Evolutionary conservation across 108 stramenopile species (phyloP).

Genomic region (Asterionellopsis glacialis): DNA sequence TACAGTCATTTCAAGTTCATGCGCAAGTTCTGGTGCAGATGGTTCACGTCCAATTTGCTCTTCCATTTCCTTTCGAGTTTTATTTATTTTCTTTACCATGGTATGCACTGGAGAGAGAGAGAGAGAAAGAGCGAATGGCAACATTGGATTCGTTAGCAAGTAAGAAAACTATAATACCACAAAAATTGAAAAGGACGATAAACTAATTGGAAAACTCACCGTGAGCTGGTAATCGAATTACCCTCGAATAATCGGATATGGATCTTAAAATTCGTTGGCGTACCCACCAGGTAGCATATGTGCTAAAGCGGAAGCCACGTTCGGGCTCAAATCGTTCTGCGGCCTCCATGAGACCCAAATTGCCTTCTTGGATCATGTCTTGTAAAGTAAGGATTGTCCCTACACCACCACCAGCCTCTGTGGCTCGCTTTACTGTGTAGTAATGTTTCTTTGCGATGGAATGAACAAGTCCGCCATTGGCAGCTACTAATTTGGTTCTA

Average conservation of each 20-base stretch:
- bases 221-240: slow-evolving; percentile 88
- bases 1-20: slow-evolving; percentile 55
- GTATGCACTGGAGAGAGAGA: slow-evolving; percentile 55
- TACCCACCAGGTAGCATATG: slow-evolving; percentile 94
- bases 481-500: slow-evolving; percentile 46
- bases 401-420: slow-evolving; percentile 45
- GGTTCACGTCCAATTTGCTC: slow-evolving; percentile 62
- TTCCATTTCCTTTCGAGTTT: slow-evolving; percentile 43
- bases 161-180: no score
- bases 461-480: slow-evolving; percentile 79
- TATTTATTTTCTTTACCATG: slow-evolving; percentile 59
- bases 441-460: slow-evolving; percentile 67
- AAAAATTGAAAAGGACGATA: neutral
- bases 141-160: neutral
- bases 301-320: slow-evolving; percentile 80
- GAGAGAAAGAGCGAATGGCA: slow-evolving; percentile 21
- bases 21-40: slow-evolving; percentile 66
- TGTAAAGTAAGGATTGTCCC: slow-evolving; percentile 70
- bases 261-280: slow-evolving; percentile 84
- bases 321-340: slow-evolving; percentile 90
- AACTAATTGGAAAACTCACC: slow-evolving; percentile 18
- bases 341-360: slow-evolving; percentile 88
- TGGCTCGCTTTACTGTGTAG: slow-evolving; percentile 39
- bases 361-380: slow-evolving; percentile 92
- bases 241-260: slow-evolving; percentile 73